A percentile compares a stretch with the other conserved stretches of the same genome.
Evolutionary conservation across 2,329 filamentous ascomycete genomes (phyloP).

Genomic region (Apiospora pterosperma): DNA sequence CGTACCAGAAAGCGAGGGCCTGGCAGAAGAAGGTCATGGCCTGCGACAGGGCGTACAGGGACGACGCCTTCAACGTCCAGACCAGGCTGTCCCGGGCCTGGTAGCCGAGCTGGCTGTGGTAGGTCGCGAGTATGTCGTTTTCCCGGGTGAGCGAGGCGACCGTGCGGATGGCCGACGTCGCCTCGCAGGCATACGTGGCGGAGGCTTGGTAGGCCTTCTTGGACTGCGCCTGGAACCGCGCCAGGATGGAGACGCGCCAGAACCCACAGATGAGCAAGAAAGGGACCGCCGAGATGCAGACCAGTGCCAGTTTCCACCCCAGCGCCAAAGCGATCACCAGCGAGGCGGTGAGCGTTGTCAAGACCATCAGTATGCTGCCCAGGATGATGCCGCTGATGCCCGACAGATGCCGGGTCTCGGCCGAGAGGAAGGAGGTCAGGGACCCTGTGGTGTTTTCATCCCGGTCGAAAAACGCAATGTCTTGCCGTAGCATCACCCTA

Average conservation of each 20-base stretch:
- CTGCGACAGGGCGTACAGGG: slow-evolving; percentile 80
- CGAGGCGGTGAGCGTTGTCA: slow-evolving; percentile 73
- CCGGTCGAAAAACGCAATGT: slow-evolving; percentile 85
- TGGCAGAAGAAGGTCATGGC: slow-evolving; percentile 79
- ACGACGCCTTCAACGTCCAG: slow-evolving; percentile 72
- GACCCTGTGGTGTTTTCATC: slow-evolving; percentile 87
- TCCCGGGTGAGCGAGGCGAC: slow-evolving; percentile 66
- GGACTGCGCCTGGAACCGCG: slow-evolving; percentile 72
- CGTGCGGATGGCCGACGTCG: neutral
- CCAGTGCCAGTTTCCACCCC: slow-evolving; percentile 86
- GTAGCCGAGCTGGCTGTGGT: neutral
- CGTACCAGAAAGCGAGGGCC: slow-evolving; percentile 91
- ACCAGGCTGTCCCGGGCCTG: slow-evolving; percentile 22
- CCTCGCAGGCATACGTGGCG: neutral
- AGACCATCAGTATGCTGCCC: slow-evolving; percentile 78
- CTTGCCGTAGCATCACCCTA: slow-evolving; percentile 83
- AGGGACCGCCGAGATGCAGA: slow-evolving; percentile 76
- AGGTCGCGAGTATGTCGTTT: neutral
- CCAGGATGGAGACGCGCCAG: slow-evolving; percentile 80
- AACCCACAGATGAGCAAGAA: slow-evolving; percentile 76
- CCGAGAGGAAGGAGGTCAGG: slow-evolving; percentile 82
- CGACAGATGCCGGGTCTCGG: slow-evolving; percentile 82
- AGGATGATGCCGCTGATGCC: slow-evolving; percentile 85
- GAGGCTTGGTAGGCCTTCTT: slow-evolving; percentile 65
- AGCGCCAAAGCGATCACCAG: slow-evolving; percentile 53